A percentile compares a stretch with the other conserved stretches of the same genome.
phyloP scores from a whole-genome alignment of 2,329 filamentous ascomycete species.

The Teratosphaeriaceae sp. region DNA sequence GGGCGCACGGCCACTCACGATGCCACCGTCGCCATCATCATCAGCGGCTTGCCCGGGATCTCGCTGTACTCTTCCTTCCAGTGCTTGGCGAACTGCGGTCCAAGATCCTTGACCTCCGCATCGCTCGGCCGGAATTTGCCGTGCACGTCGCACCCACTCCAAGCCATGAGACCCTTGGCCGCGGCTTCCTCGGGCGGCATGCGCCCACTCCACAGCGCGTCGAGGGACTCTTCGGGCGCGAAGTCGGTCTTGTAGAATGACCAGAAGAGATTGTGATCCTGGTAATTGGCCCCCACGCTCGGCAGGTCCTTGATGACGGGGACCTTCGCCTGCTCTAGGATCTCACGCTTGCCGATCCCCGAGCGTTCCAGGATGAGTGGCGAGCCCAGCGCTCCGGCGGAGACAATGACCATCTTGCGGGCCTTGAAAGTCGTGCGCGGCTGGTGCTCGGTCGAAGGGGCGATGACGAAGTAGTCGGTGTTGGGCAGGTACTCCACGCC shows the following conservation, averaged over 20 bases:
- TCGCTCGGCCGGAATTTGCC: slow-evolving; percentile 51
- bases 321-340: slow-evolving; percentile 43
- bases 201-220: slow-evolving; percentile 45
- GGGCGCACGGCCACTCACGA: neutral
- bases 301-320: slow-evolving; percentile 41
- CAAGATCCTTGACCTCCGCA: slow-evolving; percentile 45
- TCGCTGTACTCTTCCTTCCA: slow-evolving; percentile 51
- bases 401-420: slow-evolving; percentile 48
- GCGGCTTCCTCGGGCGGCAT: slow-evolving; percentile 40
- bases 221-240: slow-evolving; percentile 43
- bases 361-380: slow-evolving; percentile 58
- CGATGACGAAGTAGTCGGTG: slow-evolving; percentile 12
- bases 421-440: slow-evolving; percentile 39
- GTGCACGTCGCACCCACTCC: slow-evolving; percentile 49
- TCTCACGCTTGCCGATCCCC: slow-evolving; percentile 48
- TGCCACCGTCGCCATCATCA: slow-evolving; percentile 31
- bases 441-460: slow-evolving; percentile 3
- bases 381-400: slow-evolving; percentile 46
- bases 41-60: slow-evolving; percentile 41
- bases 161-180: slow-evolving; percentile 47
- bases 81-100: slow-evolving; percentile 44
- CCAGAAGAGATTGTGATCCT: slow-evolving; percentile 50
- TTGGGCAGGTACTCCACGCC: slow-evolving; percentile 53
- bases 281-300: slow-evolving; percentile 48
- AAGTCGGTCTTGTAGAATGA: slow-evolving; percentile 47